These are phyloP conservation scores for Rhodotorula graminis DNA, from an alignment of 768 basidiomycete species.

Conservation along the genomic window DNA sequence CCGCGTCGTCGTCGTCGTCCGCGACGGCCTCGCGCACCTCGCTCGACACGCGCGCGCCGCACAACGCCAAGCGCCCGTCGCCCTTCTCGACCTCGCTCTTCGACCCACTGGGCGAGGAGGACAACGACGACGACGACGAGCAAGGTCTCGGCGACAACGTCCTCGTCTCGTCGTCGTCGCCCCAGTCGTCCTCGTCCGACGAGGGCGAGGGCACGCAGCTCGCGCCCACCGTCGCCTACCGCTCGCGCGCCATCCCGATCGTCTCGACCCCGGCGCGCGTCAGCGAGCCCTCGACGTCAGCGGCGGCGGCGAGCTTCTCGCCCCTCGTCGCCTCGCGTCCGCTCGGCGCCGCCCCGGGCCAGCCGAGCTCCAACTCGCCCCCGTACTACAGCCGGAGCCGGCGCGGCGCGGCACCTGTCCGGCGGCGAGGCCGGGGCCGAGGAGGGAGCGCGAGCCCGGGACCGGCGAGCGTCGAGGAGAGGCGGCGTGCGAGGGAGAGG, in stretches of 20 bases:
- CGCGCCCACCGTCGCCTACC: background rate
- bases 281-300: background rate
- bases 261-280: background rate
- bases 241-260: constrained; percentile 22
- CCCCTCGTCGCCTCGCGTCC: constrained; percentile 20
- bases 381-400: background rate
- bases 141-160: constrained; percentile 7
- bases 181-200: constrained; percentile 7
- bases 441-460: constrained; percentile 16
- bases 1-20: constrained; percentile 60
- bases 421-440: background rate
- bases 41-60: constrained; percentile 55
- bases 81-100: constrained; percentile 60
- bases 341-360: background rate
- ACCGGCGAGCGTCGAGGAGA: constrained; percentile 29
- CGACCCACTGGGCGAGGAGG: constrained; percentile 53
- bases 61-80: constrained; percentile 18
- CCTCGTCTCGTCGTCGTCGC: constrained; percentile 7
- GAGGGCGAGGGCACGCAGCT: constrained; percentile 15
- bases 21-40: constrained; percentile 17
- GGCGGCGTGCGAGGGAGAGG: constrained; percentile 13
- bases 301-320: constrained; percentile 3
- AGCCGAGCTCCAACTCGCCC: background rate
- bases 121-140: constrained; percentile 13
- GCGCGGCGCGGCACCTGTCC: background rate